Base-by-base conservation (phyloP, 495 filamentous ascomycete species). In the Niebla homalea region DNA sequence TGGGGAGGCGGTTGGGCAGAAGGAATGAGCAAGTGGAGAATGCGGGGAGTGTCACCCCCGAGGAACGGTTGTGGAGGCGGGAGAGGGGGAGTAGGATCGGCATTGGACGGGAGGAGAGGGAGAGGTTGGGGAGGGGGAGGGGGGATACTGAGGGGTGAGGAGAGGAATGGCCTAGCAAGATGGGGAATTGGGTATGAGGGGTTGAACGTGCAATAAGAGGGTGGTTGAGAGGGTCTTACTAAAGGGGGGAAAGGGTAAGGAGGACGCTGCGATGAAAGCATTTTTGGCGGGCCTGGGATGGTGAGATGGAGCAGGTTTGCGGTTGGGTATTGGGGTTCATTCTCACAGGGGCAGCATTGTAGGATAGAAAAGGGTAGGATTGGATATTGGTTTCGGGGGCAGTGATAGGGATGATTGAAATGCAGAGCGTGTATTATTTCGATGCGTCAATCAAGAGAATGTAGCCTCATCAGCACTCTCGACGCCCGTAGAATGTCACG, bases 1-100 rank as follows among this genome's bases (percentile, higher is more conserved):
- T 2, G n/a, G 7, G 19, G 12, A 46, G 48, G 16, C 23, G 43
- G 2, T 48, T 53, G 11, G 14, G n/a, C 44, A 32, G 26, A 39
- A 36, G 37, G 42, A n/a, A 48, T 4, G 20, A 7, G 40, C 45
- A 50, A 15, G 42, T 52, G 46, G 57, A 57, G 46, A 57, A 54
- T 37, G 46, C 23, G 42, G 47, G 47, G 15, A 44, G 22, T 21
- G 53, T 53, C 16, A 32, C 36, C 2, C 43, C 49, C 26, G 53
- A 39, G 43, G 57, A 57, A 37, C 45, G 53, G 47, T 43, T 36
- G 21, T 38, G 36, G 44, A 49, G 50, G 29, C 49, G 58, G 36
- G 14, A 46, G 47, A 35, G 48, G 25, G 50, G 32, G 8, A 36
- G 15, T 19, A 43, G 25, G 15, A 2, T 35, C 39, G 23, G 54